Evolutionary conservation across 495 filamentous ascomycete species (phyloP), one percentile per base, ranked within the genome.

Genomic region (Penicillium desertorum): DNA sequence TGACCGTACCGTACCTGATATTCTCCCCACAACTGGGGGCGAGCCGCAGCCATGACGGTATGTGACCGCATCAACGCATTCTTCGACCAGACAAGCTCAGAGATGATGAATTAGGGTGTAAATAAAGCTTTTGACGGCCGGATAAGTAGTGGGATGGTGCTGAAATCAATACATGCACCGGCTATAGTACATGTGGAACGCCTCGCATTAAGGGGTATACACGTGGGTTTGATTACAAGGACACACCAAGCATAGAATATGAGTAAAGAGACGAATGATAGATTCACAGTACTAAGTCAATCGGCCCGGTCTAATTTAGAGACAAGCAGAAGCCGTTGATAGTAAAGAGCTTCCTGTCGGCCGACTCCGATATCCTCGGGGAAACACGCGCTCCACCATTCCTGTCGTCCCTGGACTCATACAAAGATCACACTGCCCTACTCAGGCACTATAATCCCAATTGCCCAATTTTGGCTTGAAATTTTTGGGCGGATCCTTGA

Each of bases 291-390:
- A 19, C 17, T 14, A 48, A 11, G 8, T 14, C 14, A 6, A 41
- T 58, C 42, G 36, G 54, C 30, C 39, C 43, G 34, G 47, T 51
- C 16, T n/a, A 34, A 34, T 12, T 14, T 49, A 10, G 22, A 43
- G 23, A 45, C 17, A 52, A 42, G 23, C 20, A 36, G 19, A 17
- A 54, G 32, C 17, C 14, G 51, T 58, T 45, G 45, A 41, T 41
- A 29, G 27, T 10, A 34, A 6, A 20, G 34, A 27, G 12, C 43
- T 42, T 45, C 60, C 59, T 66, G 57, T 68, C 66, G 63, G 66
- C 66, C 66, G 66, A 68, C 48, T 62, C 63, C 66, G 66, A 66
- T 68, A 44, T 48, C 65, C 60, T 64, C 60, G 66, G 66, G 66
- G 51, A 66, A 66, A 59, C 58, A 42, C 37, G 39, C 46, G 51